Conservation (phyloP, 371 early-diverging fungal genomes). For the Coemansia linderi region DNA sequence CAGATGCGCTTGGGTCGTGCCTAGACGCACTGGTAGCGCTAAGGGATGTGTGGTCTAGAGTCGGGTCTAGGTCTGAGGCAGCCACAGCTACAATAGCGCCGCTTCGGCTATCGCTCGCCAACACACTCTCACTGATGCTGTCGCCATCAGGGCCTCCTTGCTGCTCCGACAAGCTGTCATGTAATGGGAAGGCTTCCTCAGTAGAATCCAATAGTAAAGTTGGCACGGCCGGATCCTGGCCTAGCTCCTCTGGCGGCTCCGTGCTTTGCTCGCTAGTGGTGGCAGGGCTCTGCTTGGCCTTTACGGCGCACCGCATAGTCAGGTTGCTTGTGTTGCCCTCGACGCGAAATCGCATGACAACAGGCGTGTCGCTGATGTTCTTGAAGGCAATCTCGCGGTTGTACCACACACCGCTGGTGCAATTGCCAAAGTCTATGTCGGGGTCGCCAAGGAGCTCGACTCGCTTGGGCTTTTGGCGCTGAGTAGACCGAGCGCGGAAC, state of each 20-base stretch:
- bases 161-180: background rate
- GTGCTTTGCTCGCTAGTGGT: background rate
- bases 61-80: background rate
- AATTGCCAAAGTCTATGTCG: constrained; percentile 92
- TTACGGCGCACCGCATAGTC: constrained; percentile 58
- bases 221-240: background rate
- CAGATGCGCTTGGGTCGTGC: constrained; percentile 25
- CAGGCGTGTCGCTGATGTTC: constrained; percentile 76
- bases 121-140: constrained; percentile 16
- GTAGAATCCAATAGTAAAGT: background rate
- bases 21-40: background rate
- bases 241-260: background rate
- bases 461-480: constrained; percentile 74
- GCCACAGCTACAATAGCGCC: background rate
- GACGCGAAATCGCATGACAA: constrained; percentile 79
- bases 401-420: constrained; percentile 83
- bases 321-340: constrained; percentile 82
- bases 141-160: constrained; percentile 8
- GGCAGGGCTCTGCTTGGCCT: constrained; percentile 47
- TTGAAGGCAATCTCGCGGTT: constrained; percentile 76
- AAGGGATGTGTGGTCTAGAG: background rate
- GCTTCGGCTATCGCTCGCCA: background rate
- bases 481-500: constrained; percentile 81
- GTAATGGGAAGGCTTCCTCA: background rate
- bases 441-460: constrained; percentile 71